These are phyloP conservation scores for Arctostaphylos glauca DNA, from an alignment of 148 eudicot species.

Conservation along the genomic window DNA sequence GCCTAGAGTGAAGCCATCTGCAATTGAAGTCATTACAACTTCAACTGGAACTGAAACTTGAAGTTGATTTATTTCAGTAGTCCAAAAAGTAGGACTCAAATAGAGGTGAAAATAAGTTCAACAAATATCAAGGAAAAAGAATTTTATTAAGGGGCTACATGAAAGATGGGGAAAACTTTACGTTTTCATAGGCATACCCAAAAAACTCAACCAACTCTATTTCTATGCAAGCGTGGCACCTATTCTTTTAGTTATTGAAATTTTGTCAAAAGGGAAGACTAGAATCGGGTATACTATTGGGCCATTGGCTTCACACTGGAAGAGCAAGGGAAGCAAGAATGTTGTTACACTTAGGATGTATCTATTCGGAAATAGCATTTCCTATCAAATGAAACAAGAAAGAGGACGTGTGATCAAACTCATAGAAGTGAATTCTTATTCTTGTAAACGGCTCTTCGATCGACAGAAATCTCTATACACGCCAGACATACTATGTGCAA, in stretches of 20 bases:
- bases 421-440: too few relatives aligned
- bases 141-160: not conserved
- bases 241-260: not conserved
- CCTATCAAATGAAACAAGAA: too few relatives aligned
- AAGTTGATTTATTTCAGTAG: not conserved
- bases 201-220: not conserved
- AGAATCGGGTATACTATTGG: not conserved
- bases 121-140: not conserved
- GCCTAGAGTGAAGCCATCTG: not conserved
- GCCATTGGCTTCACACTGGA: not conserved
- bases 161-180: not conserved
- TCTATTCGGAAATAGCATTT: not conserved
- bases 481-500: too few relatives aligned
- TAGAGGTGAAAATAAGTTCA: conserved; percentile 4
- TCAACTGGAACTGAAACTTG: not conserved
- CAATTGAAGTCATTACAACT: not conserved
- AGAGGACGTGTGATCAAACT: too few relatives aligned
- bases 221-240: not conserved
- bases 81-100: not conserved
- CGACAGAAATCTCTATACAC: too few relatives aligned
- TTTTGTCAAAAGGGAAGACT: not conserved
- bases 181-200: not conserved
- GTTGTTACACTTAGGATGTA: not conserved
- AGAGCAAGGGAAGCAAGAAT: not conserved
- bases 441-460: too few relatives aligned